phyloP scores from a whole-genome alignment of 208 protist species.

The Leishmania braziliensis region DNA sequence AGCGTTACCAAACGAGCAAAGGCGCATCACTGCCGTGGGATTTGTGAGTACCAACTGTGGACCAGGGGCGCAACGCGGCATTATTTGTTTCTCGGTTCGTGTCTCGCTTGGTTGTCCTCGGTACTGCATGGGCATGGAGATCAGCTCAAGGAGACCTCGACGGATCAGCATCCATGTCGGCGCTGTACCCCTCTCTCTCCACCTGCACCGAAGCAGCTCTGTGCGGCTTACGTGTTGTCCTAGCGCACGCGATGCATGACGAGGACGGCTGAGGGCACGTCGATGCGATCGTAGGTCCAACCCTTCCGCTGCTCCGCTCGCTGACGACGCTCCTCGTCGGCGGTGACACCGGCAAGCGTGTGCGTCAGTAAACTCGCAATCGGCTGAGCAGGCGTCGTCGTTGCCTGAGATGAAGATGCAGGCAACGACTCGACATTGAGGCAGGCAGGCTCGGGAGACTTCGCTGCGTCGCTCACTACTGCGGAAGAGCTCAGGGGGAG shows the following conservation, averaged over 20 bases:
- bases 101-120: neutral
- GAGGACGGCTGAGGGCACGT: constrained; percentile 41
- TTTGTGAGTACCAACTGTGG: neutral
- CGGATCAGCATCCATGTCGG: neutral
- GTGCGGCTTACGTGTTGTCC: neutral
- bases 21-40: too few species aligned
- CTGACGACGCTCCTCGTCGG: constrained; percentile 54
- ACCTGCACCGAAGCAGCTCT: neutral
- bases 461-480: neutral
- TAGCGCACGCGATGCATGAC: constrained; percentile 30
- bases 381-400: too few species aligned
- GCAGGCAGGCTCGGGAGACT: neutral
- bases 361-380: constrained; percentile 78
- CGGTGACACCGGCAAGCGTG: constrained; percentile 50
- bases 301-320: constrained; percentile 30
- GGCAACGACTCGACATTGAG: neutral
- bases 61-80: neutral
- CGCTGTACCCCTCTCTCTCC: neutral
- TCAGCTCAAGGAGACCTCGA: neutral
- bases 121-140: neutral
- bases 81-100: neutral
- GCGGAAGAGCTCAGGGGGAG: neutral
- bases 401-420: neutral
- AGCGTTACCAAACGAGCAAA: too few species aligned
- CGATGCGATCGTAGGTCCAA: constrained; percentile 54